Percentiles rank a stretch among this genome's conserved stretches.
Evolutionary conservation across 208 protist species (phyloP).

Genomic region (Trypanosomatidae sp.): DNA sequence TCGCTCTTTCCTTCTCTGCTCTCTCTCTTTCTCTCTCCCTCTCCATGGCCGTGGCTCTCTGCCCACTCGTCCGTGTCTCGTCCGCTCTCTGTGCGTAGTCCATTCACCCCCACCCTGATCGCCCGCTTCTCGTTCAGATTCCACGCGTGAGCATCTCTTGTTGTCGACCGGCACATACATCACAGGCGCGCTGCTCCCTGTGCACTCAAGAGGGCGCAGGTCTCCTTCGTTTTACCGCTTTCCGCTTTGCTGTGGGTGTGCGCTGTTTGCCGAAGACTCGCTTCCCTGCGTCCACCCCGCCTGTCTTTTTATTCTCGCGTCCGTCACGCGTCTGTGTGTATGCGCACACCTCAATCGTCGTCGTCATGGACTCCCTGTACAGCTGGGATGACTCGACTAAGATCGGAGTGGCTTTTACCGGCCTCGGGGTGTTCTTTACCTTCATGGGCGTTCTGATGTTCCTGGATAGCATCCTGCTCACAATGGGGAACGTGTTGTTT

Average conservation of each 20-base stretch:
- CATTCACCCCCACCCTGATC: neutral
- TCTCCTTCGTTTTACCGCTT: neutral
- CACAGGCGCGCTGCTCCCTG: neutral
- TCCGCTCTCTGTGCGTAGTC: neutral
- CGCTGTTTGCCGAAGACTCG: neutral
- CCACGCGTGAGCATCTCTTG: neutral
- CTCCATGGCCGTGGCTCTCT: neutral
- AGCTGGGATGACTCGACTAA: slow-evolving; percentile 90
- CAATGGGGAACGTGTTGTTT: slow-evolving; percentile 92
- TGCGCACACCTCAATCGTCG: neutral
- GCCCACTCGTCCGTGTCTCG: neutral
- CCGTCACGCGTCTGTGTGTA: neutral
- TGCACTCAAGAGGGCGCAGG: no score
- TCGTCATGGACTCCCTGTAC: slow-evolving; percentile 85
- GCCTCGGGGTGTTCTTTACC: slow-evolving; percentile 81
- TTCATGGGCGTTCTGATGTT: slow-evolving; percentile 80
- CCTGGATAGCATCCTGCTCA: slow-evolving; percentile 83
- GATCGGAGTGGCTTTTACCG: slow-evolving; percentile 85
- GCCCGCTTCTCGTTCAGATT: neutral
- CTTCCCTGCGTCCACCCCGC: no score
- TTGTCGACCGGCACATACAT: neutral
- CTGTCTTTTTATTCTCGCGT: neutral
- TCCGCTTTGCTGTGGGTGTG: neutral
- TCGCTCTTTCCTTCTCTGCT: neutral
- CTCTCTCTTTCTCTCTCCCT: neutral